A percentile compares a stretch with the other conserved stretches of the same genome.
Conservation (phyloP, 768 basidiomycete genomes). For the Termitomyces sp. region DNA sequence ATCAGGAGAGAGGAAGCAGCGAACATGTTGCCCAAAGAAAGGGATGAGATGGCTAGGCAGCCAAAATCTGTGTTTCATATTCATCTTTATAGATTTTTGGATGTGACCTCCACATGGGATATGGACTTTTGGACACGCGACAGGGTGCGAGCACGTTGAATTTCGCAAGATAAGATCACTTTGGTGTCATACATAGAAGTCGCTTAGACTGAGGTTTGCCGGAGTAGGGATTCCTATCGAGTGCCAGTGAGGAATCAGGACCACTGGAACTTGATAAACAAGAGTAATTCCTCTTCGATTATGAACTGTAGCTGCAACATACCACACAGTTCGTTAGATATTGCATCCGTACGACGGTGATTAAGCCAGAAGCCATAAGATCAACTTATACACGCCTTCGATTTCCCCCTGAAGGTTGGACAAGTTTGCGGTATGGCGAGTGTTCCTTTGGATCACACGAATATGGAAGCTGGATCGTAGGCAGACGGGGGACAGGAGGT, state of each 20-base stretch:
- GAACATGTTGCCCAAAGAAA: slow-evolving; percentile 26
- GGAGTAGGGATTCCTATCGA: too few relatives aligned
- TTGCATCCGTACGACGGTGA: not conserved
- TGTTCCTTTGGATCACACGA: too few relatives aligned
- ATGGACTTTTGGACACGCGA: not conserved
- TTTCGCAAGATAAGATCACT: not conserved
- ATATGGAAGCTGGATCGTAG: too few relatives aligned
- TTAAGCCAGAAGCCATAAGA: not conserved
- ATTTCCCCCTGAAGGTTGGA: not conserved
- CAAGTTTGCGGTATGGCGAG: too few relatives aligned
- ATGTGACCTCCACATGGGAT: not conserved
- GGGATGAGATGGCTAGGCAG: not conserved
- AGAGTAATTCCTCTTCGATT: not conserved
- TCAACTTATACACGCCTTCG: not conserved
- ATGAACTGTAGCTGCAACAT: not conserved
- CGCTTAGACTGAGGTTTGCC: not conserved
- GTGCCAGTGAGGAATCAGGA: too few relatives aligned
- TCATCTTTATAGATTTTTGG: slow-evolving; percentile 12
- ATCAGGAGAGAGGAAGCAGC: slow-evolving; percentile 33
- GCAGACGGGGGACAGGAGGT: too few relatives aligned
- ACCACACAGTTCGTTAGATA: not conserved
- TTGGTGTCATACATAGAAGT: not conserved
- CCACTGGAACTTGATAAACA: not conserved
- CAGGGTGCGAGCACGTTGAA: not conserved
- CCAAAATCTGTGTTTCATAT: not conserved